Evolutionary conservation across 2,329 filamentous ascomycete species (phyloP).

Genomic region (Uncinocarpus reesii): DNA sequence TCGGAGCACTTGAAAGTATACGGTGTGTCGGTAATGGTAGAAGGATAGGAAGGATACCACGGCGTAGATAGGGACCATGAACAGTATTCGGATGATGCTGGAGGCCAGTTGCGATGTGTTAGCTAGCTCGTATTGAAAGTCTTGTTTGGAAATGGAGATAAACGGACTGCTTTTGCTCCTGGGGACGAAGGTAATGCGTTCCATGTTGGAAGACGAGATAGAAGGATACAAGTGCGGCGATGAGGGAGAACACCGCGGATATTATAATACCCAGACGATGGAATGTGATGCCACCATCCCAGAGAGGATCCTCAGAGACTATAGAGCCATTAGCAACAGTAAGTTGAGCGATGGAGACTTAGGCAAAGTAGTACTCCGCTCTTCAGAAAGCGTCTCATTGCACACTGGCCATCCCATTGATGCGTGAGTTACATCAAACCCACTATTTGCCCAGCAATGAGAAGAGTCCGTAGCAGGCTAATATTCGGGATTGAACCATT

Average conservation of each 20-base stretch:
- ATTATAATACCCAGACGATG: conserved; percentile 48
- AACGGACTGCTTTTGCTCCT: conserved; percentile 50
- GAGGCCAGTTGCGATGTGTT: neutral
- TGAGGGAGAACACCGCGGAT: conserved; percentile 43
- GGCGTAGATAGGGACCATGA: conserved; percentile 78
- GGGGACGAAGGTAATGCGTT: conserved; percentile 49
- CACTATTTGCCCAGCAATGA: neutral
- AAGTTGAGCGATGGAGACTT: neutral
- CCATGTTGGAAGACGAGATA: conserved; percentile 49
- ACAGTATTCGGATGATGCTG: conserved; percentile 75
- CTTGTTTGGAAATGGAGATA: neutral
- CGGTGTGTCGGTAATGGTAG: conserved; percentile 62
- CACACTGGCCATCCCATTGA: conserved; percentile 25
- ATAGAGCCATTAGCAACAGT: conserved; percentile 4
- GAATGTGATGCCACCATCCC: conserved; percentile 44
- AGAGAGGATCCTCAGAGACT: conserved; percentile 43
- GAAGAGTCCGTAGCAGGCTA: neutral
- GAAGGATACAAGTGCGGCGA: conserved; percentile 43
- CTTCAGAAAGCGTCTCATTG: conserved; percentile 42
- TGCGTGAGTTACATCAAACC: neutral
- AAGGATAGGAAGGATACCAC: conserved; percentile 63
- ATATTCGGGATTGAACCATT: neutral
- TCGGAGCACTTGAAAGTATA: conserved; percentile 71
- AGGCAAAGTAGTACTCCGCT: conserved; percentile 35
- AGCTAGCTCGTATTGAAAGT: neutral